Evolutionary conservation across 2,329 filamentous ascomycete genomes (phyloP).

Genomic region (Fusarium zealandicum): DNA sequence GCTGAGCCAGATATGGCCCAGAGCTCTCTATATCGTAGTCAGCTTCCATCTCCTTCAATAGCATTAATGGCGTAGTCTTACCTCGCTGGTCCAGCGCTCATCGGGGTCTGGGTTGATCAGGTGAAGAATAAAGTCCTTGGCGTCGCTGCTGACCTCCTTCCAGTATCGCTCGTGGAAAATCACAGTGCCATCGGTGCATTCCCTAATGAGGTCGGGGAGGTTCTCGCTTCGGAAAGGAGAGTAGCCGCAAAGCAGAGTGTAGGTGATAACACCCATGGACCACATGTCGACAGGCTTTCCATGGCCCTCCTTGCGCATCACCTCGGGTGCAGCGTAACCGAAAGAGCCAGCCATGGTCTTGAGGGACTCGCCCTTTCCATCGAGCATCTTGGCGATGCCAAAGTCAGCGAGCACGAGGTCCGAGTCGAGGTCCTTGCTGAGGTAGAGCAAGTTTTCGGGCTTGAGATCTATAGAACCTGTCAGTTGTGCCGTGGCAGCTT

Average conservation of each 20-base stretch:
- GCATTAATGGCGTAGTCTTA: constrained; percentile 49
- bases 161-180: constrained; percentile 98
- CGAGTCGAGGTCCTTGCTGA: constrained; percentile 78
- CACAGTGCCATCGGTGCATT: constrained; percentile 83
- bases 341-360: constrained; percentile 99
- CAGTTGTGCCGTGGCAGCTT: constrained; percentile 1
- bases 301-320: constrained; percentile 97
- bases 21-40: constrained; percentile 65
- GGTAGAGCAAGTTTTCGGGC: constrained; percentile 95
- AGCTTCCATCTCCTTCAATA: constrained; percentile 19
- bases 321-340: constrained; percentile 95
- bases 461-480: constrained; percentile 76
- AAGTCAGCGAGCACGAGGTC: constrained; percentile 95
- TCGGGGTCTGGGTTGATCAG: constrained; percentile 82
- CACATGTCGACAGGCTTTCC: constrained; percentile 99
- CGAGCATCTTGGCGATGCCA: constrained; percentile 97
- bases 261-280: constrained; percentile 98
- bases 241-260: constrained; percentile 97
- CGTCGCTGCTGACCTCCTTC: constrained; percentile 95
- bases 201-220: constrained; percentile 89
- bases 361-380: constrained; percentile 86
- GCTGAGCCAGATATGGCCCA: constrained; percentile 87
- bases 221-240: constrained; percentile 97
- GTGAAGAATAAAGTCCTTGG: constrained; percentile 89
- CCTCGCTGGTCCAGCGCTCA: constrained; percentile 78